phyloP scores from a whole-genome alignment of 768 basidiomycete genomes.

The Boletus huronensis region DNA sequence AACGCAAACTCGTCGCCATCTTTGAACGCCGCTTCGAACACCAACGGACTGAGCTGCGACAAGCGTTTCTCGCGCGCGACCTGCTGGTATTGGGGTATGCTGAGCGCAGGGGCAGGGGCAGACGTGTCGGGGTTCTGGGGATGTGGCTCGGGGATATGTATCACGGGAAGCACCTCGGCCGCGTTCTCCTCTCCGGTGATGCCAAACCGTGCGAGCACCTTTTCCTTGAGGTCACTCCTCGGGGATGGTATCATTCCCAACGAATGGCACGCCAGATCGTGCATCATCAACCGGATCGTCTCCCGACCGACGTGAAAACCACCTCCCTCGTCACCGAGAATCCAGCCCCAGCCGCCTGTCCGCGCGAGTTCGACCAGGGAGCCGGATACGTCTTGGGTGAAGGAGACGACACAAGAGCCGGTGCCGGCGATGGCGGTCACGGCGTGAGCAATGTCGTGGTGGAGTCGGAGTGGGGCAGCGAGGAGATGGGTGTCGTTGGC shows the following conservation, averaged over 20 bases:
- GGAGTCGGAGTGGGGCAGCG: constrained; percentile 68
- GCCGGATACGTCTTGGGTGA: constrained; percentile 41
- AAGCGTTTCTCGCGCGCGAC: constrained; percentile 67
- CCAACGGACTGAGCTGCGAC: constrained; percentile 68
- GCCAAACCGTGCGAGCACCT: constrained; percentile 54
- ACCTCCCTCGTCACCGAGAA: constrained; percentile 80
- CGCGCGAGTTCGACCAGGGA: constrained; percentile 62
- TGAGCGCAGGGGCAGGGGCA: background rate
- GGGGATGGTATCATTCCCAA: constrained; percentile 23
- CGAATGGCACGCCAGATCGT: constrained; percentile 51
- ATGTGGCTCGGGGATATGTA: constrained; percentile 60
- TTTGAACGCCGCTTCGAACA: constrained; percentile 75
- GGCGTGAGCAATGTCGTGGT: constrained; percentile 56
- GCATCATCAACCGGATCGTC: constrained; percentile 63
- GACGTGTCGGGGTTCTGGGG: constrained; percentile 15
- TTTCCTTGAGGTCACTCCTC: constrained; percentile 38
- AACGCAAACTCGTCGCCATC: constrained; percentile 64
- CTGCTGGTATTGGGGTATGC: constrained; percentile 24
- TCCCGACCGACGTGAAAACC: constrained; percentile 79
- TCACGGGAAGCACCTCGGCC: constrained; percentile 59
- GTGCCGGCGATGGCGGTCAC: constrained; percentile 80
- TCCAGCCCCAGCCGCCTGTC: constrained; percentile 81
- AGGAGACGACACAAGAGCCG: constrained; percentile 72
- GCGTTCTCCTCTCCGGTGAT: constrained; percentile 41
- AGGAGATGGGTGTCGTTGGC: constrained; percentile 85